Evolutionary conservation across 495 filamentous ascomycete genomes (phyloP).

Genomic region (Penicillium chermesinum): DNA sequence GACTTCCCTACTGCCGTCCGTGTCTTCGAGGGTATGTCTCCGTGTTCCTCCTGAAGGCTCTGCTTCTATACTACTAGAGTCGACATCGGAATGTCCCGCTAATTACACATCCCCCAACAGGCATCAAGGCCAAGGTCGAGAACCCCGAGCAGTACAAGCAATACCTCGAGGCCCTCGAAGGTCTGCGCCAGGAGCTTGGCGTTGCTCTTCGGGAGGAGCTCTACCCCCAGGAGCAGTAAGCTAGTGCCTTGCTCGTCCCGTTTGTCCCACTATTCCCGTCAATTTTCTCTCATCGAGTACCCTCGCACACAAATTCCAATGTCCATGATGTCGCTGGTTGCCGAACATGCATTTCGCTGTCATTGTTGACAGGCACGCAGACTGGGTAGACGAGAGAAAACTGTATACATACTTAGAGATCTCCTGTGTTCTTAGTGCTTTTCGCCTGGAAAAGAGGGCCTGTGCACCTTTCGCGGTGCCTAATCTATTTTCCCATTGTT

Average conservation of each 20-base stretch:
- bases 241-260: conserved; percentile 16
- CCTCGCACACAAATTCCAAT: not conserved
- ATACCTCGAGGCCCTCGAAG: conserved; percentile 90
- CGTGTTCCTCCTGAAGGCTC: not conserved
- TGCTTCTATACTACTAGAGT: no score
- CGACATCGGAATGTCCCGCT: no score
- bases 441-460: conserved; percentile 28
- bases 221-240: conserved; percentile 72
- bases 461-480: conserved; percentile 21
- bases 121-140: conserved; percentile 99
- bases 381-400: conserved; percentile 39
- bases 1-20: conserved; percentile 97
- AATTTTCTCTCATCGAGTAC: conserved; percentile 23
- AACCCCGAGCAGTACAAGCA: conserved; percentile 96
- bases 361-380: conserved; percentile 17
- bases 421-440: conserved; percentile 29
- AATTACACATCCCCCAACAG: conserved; percentile 45
- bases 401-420: conserved; percentile 47
- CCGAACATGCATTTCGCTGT: conserved; percentile 6
- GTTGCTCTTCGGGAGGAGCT: conserved; percentile 89
- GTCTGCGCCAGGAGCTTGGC: conserved; percentile 88
- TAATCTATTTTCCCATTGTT: conserved; percentile 25
- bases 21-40: conserved; percentile 83
- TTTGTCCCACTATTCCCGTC: conserved; percentile 13
- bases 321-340: conserved; percentile 8